A percentile compares a stretch with the other conserved stretches of the same genome.
Evolutionary conservation across 768 basidiomycete species (phyloP).

Genomic region (Amanita brunnescens): DNA sequence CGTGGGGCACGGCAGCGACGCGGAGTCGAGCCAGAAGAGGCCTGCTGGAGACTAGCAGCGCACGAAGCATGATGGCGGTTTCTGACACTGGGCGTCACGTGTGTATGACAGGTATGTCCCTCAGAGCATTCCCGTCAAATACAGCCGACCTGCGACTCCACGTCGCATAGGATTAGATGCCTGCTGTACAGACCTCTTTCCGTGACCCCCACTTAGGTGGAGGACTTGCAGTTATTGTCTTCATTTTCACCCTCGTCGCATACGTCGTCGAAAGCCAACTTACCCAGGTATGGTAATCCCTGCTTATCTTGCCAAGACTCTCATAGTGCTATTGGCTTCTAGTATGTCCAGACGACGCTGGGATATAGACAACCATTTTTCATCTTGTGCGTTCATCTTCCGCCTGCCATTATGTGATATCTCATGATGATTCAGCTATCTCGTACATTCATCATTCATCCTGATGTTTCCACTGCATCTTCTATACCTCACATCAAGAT

Average conservation of each 20-base stretch:
- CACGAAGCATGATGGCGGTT: conserved; percentile 46
- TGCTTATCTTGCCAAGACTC: neutral
- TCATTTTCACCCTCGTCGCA: conserved; percentile 50
- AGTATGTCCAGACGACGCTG: conserved; percentile 76
- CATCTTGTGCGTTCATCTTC: conserved; percentile 55
- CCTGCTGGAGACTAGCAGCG: conserved; percentile 53
- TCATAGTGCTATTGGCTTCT: conserved; percentile 5
- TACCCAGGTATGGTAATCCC: conserved; percentile 48
- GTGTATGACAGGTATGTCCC: neutral
- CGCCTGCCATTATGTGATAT: neutral
- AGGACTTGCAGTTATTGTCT: conserved; percentile 42
- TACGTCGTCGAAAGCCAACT: conserved; percentile 75
- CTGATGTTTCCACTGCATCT: conserved; percentile 82
- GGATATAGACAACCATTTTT: conserved; percentile 86
- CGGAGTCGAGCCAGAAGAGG: conserved; percentile 49
- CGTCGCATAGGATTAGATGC: conserved; percentile 15
- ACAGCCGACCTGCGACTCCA: neutral
- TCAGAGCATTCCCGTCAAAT: neutral
- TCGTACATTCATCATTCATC: conserved; percentile 77
- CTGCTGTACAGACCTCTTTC: conserved; percentile 14
- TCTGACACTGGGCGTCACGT: neutral
- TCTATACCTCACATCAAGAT: conserved; percentile 45
- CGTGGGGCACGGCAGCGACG: conserved; percentile 22
- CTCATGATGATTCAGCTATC: conserved; percentile 43
- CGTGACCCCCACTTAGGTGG: conserved; percentile 34